Base-by-base conservation (phyloP, 192 early-diverging fungal species). In the Backusella morwellensis region DNA sequence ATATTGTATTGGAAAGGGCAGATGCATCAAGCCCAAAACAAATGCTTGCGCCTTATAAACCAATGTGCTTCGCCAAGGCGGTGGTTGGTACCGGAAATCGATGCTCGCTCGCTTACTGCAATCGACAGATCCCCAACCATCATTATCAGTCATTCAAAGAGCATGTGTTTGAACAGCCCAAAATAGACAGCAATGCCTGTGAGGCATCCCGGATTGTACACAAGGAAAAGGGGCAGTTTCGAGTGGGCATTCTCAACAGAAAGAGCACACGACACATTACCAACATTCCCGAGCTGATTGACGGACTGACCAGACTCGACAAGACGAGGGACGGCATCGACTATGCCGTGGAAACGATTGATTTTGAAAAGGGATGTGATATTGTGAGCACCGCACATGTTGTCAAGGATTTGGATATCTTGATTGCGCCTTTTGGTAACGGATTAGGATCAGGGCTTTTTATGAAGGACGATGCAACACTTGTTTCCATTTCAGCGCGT, bases 1-100 rank as follows among this genome's bases (percentile, higher is more conserved):
- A 81, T n/a, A 71, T 84, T 1, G 63, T 81, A 6, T 8, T 59
- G 0, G 47, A 76, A 5, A 21, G 21, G 6, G 50, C 75, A 14
- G 78, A 77, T 17, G 42, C 44, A 2, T 72, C 38, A 8, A 70
- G 68, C 1, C 68, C 70, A 4, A 71, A 78, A 35, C 72, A 77
- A 15, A 26, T 68, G 29, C 26, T 56, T 3, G 38, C 75, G 11
- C 47, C 72, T 15, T 15, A 41, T 4, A 54, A 70, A 4, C 73
- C 84, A 4, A 70, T 83, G 17, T 85, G 81, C 23, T 85, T 83
- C 44, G 26, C 70, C 2, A 70, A 70, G 26, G 84, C 81, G 3
- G 74, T 85, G 1, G 73, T 83, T 0, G 83, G 78, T 11, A 66
- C 77, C 0, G 80, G 77, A 3, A 66, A 78, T 21, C 29, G 77